A percentile compares a stretch with the other conserved stretches of the same genome.
phyloP scores from a whole-genome alignment of 192 early-diverging fungal species.

The Gamsiella multidivaricata region DNA sequence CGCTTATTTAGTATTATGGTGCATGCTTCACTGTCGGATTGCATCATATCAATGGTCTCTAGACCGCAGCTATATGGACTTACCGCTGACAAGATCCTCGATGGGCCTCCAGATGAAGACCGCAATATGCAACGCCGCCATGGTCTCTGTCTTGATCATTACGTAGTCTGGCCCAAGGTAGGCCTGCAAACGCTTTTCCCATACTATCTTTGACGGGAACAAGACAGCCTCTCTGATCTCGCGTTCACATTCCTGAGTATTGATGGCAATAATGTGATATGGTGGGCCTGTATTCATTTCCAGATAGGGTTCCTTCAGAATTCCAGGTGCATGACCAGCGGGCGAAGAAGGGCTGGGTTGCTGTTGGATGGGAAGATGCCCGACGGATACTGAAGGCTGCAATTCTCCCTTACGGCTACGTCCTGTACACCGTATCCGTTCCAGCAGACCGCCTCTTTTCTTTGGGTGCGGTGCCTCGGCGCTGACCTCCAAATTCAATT shows the following conservation, averaged over 20 bases:
- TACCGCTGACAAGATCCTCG: constrained; percentile 49
- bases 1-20: not conserved
- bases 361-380: not conserved
- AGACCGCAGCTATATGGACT: too few species aligned
- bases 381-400: too few species aligned
- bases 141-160: constrained; percentile 60
- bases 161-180: constrained; percentile 57
- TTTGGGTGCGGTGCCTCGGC: too few species aligned
- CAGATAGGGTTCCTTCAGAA: constrained; percentile 24
- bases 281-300: constrained; percentile 49
- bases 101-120: constrained; percentile 62
- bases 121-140: constrained; percentile 63
- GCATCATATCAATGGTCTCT: too few species aligned
- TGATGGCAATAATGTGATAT: constrained; percentile 63
- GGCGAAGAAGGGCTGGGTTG: not conserved
- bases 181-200: constrained; percentile 55
- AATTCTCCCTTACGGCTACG: too few species aligned
- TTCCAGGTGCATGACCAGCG: not conserved
- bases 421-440: too few species aligned
- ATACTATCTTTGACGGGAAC: constrained; percentile 61
- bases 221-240: constrained; percentile 63
- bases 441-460: too few species aligned
- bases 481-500: too few species aligned
- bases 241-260: constrained; percentile 68
- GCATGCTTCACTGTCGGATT: not conserved